Base-by-base conservation (phyloP, 148 eudicot species). In the Dianthus caryophyllus region DNA sequence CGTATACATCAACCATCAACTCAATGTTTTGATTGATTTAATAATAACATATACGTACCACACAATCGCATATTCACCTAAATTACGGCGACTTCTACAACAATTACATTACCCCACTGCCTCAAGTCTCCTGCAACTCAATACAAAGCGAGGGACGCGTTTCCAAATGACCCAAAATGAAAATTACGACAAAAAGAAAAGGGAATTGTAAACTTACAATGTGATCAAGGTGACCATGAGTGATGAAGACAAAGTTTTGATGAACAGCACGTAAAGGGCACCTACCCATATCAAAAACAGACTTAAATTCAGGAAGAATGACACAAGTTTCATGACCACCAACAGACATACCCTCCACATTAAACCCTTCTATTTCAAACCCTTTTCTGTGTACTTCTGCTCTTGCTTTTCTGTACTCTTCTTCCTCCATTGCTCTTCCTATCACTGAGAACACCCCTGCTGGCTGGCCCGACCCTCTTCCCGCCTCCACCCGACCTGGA, bases 221-320 rank as follows among this genome's bases (percentile, higher is more conserved):
- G 68, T 94, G 98, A 77, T 94, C 98, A 74, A 94, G 92, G 73
- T 94, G 98, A 49, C 84, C 98, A 81, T 94, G 98, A 64, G 98
- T 86, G 55, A 94, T 94, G 65, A 88, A 94, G 21, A 94, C 46
- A 53, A 86, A 94, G 61, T 90, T 90, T 82, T 90, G 96, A 30
- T 82, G 85, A 60, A 94, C 90, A 69, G 98, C 98, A 26, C 84
- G 80, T 0, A 84, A 62, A 41, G 96, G 98, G 70, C 97, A 90
- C 77, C 97, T 74, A 54, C 98, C 98, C 36, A 94, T 90, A 70
- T 94, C 98, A 39, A 94, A 94, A 24, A 88, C 96, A 50, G 66
- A 61, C 87, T 94, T 94, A 27, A 94, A 74, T 65, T 90, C 86
- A 16, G 98, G 98, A 49, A 94, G 74, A 63, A 94, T 83, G 4